Evolutionary conservation across 2,329 filamentous ascomycete genomes (phyloP), one percentile per base, ranked within the genome.

Genomic region (Colletotrichum sublineola): DNA sequence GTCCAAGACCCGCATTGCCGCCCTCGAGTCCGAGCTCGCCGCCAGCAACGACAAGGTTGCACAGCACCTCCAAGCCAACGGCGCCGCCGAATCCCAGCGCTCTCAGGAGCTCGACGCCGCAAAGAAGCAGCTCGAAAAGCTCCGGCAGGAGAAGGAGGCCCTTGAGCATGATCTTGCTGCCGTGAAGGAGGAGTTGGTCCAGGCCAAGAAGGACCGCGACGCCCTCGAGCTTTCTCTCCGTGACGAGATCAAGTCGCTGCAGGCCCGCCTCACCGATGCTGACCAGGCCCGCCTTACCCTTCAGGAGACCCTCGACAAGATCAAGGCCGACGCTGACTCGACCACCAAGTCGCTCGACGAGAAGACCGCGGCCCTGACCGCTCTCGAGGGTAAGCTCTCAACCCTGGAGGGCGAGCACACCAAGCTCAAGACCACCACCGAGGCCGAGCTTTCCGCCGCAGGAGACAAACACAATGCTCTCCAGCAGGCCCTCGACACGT

Each of bases 1-100:
- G 66, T 79, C 63, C 71, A 76, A 81, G 61, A 75, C 80, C 67
- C 78, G 79, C 64, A 76, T 80, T 62, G 76, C 78, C 66, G 77
- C 81, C 74, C 79, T 83, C 63, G 77, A 83, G 70, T 71, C 77
- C 67, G 79, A 84, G 67, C 74, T 83, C 53, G 78, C 80, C 67
- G 76, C 77, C 63, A 77, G 68, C 33, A 74, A 76, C 69, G 75
- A 76, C 46, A 72, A 69, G 60, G 40, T 55, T 29, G 40, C 52
- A 52, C 75, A 77, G 66, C 71, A 79, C 74, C 74, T 78, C 44
- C 76, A 74, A n/a, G 71, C 71, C 52, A 78, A 77, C 63, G 78
- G 81, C 60, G 74, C 79, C 61, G 72, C 70, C 33, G 64, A 75
- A 20, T 63, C 75, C 31, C 71, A 79, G 57, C 75, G 60, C 44